A percentile compares a stretch with the other conserved stretches of the same genome.
phyloP scores from a whole-genome alignment of 2,329 filamentous ascomycete genomes.

The Sporothrix pallida region DNA sequence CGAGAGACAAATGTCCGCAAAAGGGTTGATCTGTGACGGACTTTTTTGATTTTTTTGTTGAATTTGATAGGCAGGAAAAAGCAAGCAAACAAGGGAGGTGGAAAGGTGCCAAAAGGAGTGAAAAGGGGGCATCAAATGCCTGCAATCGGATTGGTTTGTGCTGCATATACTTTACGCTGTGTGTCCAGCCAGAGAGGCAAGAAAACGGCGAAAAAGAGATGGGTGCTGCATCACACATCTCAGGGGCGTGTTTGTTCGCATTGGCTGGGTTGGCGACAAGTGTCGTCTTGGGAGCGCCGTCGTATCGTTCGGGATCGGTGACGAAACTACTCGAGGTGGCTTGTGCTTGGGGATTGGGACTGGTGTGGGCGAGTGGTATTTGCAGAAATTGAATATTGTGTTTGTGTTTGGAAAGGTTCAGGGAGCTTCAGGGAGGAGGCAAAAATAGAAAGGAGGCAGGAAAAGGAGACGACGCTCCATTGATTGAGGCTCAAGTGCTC shows the following conservation, averaged over 20 bases:
- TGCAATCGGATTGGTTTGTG: not conserved
- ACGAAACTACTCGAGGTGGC: constrained; percentile 7
- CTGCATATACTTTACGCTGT: not conserved
- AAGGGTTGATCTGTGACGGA: not conserved
- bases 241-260: not conserved
- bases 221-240: not conserved
- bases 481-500: not conserved
- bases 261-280: constrained; percentile 8
- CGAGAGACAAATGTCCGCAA: not conserved
- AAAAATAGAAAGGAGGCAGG: constrained; percentile 9
- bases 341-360: not conserved
- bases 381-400: not conserved
- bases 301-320: not conserved
- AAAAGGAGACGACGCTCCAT: too few relatives aligned
- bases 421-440: not conserved
- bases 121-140: not conserved
- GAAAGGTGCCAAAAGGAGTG: not conserved
- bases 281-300: not conserved
- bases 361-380: not conserved
- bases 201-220: not conserved
- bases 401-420: not conserved
- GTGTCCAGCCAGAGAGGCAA: not conserved
- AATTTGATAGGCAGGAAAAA: constrained; percentile 17
- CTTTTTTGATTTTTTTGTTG: too few relatives aligned
- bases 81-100: not conserved